Conservation (phyloP, 306 rosid genomes). For the Quercus variabilis region DNA sequence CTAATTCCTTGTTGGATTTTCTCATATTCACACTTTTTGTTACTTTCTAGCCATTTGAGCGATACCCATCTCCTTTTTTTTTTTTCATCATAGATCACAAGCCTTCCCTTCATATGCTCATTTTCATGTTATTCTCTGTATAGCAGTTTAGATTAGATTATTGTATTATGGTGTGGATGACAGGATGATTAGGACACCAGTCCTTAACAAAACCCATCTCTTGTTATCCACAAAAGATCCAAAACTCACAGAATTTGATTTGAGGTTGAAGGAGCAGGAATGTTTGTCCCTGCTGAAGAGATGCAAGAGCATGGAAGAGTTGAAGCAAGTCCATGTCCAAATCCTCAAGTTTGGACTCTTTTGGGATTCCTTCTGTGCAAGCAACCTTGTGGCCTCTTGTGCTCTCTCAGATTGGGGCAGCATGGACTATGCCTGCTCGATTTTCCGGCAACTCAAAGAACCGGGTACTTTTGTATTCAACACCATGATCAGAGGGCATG, state of each 20-base stretch:
- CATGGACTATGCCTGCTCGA: slow-evolving; percentile 86
- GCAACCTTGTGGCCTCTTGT: slow-evolving; percentile 70
- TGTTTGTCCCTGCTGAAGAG: slow-evolving; percentile 53
- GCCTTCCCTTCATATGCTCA: slow-evolving; percentile 22
- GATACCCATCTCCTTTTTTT: neutral
- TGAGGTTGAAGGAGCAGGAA: slow-evolving; percentile 53
- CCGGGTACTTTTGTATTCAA: slow-evolving; percentile 70
- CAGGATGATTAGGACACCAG: slow-evolving; percentile 72
- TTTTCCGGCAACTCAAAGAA: slow-evolving; percentile 59
- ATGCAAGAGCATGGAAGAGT: slow-evolving; percentile 64
- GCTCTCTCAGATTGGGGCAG: slow-evolving; percentile 81
- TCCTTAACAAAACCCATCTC: slow-evolving; percentile 57
- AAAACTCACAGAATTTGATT: slow-evolving; percentile 37
- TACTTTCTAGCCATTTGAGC: slow-evolving; percentile 8
- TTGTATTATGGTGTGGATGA: slow-evolving; percentile 49
- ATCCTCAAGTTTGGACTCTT: slow-evolving; percentile 59
- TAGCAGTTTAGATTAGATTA: neutral
- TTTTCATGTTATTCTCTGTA: neutral
- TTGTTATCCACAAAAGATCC: slow-evolving; percentile 43
- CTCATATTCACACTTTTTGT: neutral
- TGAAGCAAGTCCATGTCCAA: slow-evolving; percentile 68
- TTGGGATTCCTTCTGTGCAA: slow-evolving; percentile 56
- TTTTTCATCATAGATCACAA: slow-evolving; percentile 4
- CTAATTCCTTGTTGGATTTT: slow-evolving; percentile 1
- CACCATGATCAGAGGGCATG: slow-evolving; percentile 67